These are phyloP conservation scores for Botrytis medusae DNA, from an alignment of 2,329 filamentous ascomycete genomes.

Conservation along the genomic window DNA sequence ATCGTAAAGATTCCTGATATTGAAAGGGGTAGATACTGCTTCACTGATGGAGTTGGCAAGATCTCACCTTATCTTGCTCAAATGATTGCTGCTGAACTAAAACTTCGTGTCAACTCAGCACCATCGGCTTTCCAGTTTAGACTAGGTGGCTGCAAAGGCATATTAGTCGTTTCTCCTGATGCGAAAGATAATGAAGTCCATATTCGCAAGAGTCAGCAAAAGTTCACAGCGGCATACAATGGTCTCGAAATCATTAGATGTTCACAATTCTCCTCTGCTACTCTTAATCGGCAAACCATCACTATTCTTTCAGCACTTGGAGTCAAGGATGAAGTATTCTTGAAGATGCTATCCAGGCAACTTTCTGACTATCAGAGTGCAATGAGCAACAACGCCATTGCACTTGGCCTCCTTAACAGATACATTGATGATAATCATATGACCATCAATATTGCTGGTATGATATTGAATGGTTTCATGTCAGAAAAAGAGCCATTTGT, in stretches of 20 bases:
- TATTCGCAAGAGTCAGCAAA: constrained; percentile 81
- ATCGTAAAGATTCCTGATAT: constrained; percentile 67
- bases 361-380: constrained; percentile 67
- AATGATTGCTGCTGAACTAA: constrained; percentile 70
- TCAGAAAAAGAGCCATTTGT: constrained; percentile 73
- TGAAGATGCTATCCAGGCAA: constrained; percentile 65
- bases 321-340: constrained; percentile 66
- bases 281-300: constrained; percentile 88
- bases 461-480: constrained; percentile 82
- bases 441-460: constrained; percentile 69
- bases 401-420: constrained; percentile 66
- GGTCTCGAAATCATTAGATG: constrained; percentile 83
- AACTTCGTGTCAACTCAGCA: constrained; percentile 55
- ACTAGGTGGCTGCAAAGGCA: constrained; percentile 87
- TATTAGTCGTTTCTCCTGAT: constrained; percentile 73
- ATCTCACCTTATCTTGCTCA: constrained; percentile 78
- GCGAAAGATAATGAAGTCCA: constrained; percentile 68
- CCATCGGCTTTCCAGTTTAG: constrained; percentile 92
- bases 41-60: constrained; percentile 91
- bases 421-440: constrained; percentile 85
- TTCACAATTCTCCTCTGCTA: constrained; percentile 73
- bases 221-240: constrained; percentile 72
- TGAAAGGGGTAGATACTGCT: constrained; percentile 64
- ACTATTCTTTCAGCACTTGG: constrained; percentile 78
- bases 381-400: constrained; percentile 63